Evolutionary conservation across 805 yeast species (phyloP), one percentile per base, ranked within the genome.

Genomic region (Wickerhamiella spandovensis): DNA sequence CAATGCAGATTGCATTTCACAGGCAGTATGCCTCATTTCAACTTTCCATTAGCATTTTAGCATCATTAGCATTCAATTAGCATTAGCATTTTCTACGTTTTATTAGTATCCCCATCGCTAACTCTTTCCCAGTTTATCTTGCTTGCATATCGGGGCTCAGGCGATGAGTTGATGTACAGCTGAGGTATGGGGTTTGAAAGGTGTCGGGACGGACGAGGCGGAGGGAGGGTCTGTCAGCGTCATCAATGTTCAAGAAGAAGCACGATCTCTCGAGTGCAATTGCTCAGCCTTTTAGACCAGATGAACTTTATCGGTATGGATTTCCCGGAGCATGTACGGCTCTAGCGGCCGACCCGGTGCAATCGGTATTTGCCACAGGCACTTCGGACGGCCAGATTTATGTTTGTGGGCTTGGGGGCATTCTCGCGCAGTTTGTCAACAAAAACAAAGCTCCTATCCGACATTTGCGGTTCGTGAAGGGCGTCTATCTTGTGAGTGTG

Each of bases 331-430:
- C 75, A 13, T 76, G 84, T 8, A 68, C 77, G 35, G 78, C 85
- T 0, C 62, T 79, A 39, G 94, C 92, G 0, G 84, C 74, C 65
- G 97, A 92, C 63, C 95, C 95, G 2, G 80, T 85, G 1, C 98
- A 92, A 64, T 78, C 92, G 49, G 71, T 92, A 24, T 65, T 88
- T 58, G 97, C 96, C 0, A 69, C 87, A 0, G 82, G 88, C 2
- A 87, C 95, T 0, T 79, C 74, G 37, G 61, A 67, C 7, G 85
- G 88, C 41, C 78, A 78, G 44, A 72, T 92, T 15, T 81, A 84
- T 55, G 82, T 92, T 4, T 82, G 79, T 61, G 98, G 97, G 1
- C 90, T 84, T 60, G 79, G 81, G 42, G 79, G 82, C 49, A 95
- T 88, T 9, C 82, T 82, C 54, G 83, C 78, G 13, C 76, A 76